Evolutionary conservation across 1,284 basidiomycete genomes (phyloP), one percentile per base, ranked within the genome.

Genomic region (Puccinia triticina): DNA sequence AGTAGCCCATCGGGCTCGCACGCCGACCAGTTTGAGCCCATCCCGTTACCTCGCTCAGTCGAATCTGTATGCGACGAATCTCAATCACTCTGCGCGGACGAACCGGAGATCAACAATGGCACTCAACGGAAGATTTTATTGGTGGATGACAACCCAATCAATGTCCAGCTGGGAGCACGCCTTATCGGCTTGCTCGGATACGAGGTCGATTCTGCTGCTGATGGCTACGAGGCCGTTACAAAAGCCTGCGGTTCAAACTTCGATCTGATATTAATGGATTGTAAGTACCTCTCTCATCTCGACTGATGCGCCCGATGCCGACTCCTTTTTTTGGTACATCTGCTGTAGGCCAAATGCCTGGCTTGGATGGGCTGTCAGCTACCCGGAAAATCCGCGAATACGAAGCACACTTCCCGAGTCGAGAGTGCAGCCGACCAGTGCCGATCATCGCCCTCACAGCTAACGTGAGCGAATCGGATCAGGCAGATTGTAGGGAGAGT

Each of bases 371-470:
- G 29, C 34, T 55, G 43, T 67, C 67, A 26, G 78, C 78, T 2
- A 80, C 78, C 7, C 50, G 69, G 8, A 72, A 57, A 53, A 80
- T 80, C 10, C 43, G 78, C 16, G 78, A 80, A 32, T 59, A 73
- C 29, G 78, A 80, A 43, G 26, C 18, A 12, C 26, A 72, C 34
- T 55, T 50, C 26, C n/a, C 21, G 12, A 8, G 23, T 37, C 21
- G 18, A 57, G 21, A 75, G 34, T 18, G 21, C n/a, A 50, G 46
- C 18, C 46, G 64, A 26, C 34, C 66, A 12, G 55, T 80, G 16
- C 69, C 69, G n/a, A 80, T 80, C 69, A 80, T 80, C 14, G 78
- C 78, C n/a, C 32, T 80, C 11, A 80, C 78, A 16, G 78, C 78
- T 29, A 80, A 80, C 55, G 78, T 80, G n/a, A 71, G 66, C 29